A percentile compares a stretch with the other conserved stretches of the same genome.
phyloP scores from a whole-genome alignment of 192 early-diverging fungal species.

The Linnemannia elongata region DNA sequence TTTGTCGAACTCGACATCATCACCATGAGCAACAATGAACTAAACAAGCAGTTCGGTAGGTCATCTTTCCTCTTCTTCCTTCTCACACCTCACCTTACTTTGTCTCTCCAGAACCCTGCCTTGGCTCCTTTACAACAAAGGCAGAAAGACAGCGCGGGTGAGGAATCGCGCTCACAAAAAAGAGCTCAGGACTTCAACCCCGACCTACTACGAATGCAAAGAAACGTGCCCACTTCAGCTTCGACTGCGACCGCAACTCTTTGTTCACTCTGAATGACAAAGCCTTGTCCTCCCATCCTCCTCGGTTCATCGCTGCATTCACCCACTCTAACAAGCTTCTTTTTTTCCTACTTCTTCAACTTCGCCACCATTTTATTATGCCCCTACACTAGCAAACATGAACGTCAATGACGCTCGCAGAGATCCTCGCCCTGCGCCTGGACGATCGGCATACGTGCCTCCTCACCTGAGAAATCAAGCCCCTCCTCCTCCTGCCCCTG shows the following conservation, averaged over 20 bases:
- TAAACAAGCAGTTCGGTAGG: conserved; percentile 45
- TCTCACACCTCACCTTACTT: background rate
- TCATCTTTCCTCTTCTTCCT: background rate
- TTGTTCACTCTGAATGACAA: background rate
- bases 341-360: background rate
- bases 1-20: conserved; percentile 2
- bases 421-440: conserved; percentile 18
- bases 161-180: conserved; percentile 3
- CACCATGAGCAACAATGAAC: conserved; percentile 43
- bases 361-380: background rate
- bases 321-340: background rate
- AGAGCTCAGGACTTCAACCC: background rate
- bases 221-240: background rate
- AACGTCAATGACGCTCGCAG: conserved; percentile 29
- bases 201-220: background rate
- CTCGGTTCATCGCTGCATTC: background rate
- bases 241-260: background rate
- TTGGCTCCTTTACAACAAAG: background rate
- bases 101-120: background rate
- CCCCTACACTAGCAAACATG: conserved; percentile 21
- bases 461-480: conserved; percentile 48
- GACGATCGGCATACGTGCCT: conserved; percentile 37
- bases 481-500: conserved; percentile 1
- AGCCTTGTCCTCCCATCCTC: background rate
- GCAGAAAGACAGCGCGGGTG: too few species aligned